These are phyloP conservation scores for Pseudopyricularia cyperi DNA, from an alignment of 2,329 filamentous ascomycete species.

Conservation along the genomic window DNA sequence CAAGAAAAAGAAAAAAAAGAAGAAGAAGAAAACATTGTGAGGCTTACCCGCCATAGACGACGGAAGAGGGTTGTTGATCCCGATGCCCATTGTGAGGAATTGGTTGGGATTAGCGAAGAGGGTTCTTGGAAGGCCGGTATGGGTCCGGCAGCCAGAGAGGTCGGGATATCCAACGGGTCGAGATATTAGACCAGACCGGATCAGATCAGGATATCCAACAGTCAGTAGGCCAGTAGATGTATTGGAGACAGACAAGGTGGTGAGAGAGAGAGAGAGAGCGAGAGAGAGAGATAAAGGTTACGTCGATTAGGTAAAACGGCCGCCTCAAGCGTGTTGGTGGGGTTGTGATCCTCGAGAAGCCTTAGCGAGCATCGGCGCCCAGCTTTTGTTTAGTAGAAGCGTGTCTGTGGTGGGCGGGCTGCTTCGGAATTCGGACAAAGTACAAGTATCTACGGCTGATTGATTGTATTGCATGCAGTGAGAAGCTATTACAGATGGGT, in stretches of 20 bases:
- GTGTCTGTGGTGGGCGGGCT: too few relatives aligned
- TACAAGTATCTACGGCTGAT: not conserved
- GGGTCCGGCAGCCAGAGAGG: too few relatives aligned
- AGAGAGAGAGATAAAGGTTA: not conserved
- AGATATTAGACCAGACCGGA: too few relatives aligned
- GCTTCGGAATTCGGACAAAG: not conserved
- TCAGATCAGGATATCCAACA: too few relatives aligned
- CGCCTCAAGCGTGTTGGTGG: not conserved
- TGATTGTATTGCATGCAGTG: too few relatives aligned
- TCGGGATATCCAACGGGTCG: too few relatives aligned
- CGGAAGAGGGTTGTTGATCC: conserved; percentile 50
- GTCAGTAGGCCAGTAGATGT: too few relatives aligned
- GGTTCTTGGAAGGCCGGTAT: too few relatives aligned
- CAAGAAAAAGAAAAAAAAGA: not conserved
- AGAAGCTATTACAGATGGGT: too few relatives aligned
- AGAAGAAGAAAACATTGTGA: not conserved
- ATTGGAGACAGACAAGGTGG: too few relatives aligned
- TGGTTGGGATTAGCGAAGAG: not conserved
- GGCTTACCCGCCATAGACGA: conserved; percentile 56
- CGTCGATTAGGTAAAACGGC: not conserved
- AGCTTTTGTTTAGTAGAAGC: too few relatives aligned
- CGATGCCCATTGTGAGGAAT: conserved; percentile 32
- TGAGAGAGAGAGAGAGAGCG: too few relatives aligned
- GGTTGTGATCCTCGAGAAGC: not conserved
- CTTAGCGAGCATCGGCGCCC: not conserved